phyloP scores from a whole-genome alignment of 345 rosid species.

The Camelina hispida region DNA sequence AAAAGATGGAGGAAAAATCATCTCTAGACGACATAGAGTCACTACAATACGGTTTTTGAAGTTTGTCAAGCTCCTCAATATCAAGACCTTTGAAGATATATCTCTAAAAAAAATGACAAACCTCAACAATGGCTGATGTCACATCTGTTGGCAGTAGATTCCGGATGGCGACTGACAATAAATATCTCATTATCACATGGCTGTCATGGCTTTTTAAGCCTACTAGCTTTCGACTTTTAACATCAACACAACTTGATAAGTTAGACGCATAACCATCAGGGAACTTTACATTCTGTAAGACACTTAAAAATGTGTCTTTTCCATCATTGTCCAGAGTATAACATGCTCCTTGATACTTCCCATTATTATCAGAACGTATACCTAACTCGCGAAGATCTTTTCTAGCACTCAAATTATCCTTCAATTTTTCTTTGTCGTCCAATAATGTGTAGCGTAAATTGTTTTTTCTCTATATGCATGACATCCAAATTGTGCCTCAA shows the following conservation, averaged over 20 bases:
- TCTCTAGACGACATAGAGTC: too few relatives aligned
- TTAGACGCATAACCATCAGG: background rate
- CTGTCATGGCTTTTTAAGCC: background rate
- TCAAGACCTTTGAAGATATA: background rate
- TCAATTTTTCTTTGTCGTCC: background rate
- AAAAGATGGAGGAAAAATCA: too few relatives aligned
- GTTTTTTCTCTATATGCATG: too few relatives aligned
- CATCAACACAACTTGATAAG: background rate
- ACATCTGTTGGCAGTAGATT: background rate
- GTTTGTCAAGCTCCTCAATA: background rate
- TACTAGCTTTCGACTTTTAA: background rate
- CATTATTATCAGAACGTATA: background rate
- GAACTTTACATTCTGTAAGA: background rate
- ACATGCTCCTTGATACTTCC: background rate
- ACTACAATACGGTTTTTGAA: background rate
- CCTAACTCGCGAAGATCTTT: background rate
- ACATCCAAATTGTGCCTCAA: too few relatives aligned
- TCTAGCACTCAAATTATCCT: background rate
- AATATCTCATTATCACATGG: conserved; percentile 7
- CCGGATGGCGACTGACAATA: background rate
- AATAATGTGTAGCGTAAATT: too few relatives aligned
- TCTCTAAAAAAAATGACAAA: background rate
- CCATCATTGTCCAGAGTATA: background rate
- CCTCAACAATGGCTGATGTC: background rate
- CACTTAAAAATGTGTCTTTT: background rate